Evolutionary conservation across 73 alveolate genomes (phyloP).

Genomic region (Tetrahymena thermophila): DNA sequence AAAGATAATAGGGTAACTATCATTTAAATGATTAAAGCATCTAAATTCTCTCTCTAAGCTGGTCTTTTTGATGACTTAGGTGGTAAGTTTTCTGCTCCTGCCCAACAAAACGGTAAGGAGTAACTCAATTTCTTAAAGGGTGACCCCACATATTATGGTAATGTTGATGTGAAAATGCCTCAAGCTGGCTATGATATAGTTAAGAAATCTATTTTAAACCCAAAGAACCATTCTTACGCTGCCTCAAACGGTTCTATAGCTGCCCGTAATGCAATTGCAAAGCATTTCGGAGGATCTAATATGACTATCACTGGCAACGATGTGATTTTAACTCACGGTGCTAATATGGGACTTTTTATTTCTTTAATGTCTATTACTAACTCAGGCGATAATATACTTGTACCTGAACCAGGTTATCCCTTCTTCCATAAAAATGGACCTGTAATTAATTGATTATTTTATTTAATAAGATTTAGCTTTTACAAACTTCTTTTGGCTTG

Average conservation of each 20-base stretch:
- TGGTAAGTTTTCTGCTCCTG: constrained; percentile 5
- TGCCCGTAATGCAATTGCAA: constrained; percentile 25
- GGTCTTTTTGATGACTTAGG: constrained; percentile 9
- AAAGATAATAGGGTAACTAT: neutral
- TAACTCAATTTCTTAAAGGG: constrained; percentile 25
- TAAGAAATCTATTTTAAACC: neutral
- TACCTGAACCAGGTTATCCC: constrained; percentile 82
- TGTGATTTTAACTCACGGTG: constrained; percentile 66
- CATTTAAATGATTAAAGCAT: constrained; percentile 24
- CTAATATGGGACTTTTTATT: constrained; percentile 62
- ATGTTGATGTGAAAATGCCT: constrained; percentile 14
- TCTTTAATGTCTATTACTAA: constrained; percentile 59
- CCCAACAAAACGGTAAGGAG: neutral
- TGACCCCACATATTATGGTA: constrained; percentile 38
- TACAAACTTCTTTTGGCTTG: too few relatives aligned
- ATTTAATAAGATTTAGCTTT: too few relatives aligned
- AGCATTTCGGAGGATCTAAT: constrained; percentile 1
- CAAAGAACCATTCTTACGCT: constrained; percentile 28
- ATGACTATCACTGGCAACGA: constrained; percentile 51
- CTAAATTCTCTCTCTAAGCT: constrained; percentile 11
- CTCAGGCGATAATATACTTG: constrained; percentile 74
- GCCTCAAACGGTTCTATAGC: constrained; percentile 29
- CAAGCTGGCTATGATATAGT: constrained; percentile 30
- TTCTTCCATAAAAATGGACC: constrained; percentile 27
- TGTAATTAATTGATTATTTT: neutral